Evolutionary conservation across 306 rosid species (phyloP).

Genomic region (Fragaria ananassa): DNA sequence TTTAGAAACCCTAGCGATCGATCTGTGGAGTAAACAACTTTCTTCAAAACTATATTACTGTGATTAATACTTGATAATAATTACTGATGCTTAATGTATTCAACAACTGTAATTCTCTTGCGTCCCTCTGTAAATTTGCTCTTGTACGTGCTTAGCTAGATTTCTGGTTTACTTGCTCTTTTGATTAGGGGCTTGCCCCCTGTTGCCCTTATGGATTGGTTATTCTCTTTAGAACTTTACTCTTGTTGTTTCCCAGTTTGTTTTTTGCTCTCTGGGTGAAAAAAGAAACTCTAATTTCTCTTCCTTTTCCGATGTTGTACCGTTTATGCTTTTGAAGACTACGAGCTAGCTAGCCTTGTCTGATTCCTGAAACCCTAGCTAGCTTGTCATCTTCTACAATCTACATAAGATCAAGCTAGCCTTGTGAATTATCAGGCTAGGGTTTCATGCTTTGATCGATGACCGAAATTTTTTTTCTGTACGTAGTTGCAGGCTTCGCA

Average conservation of each 20-base stretch:
- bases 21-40: neutral
- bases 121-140: neutral
- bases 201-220: neutral
- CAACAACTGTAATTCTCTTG: neutral
- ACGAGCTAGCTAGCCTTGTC: neutral
- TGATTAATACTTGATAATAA: neutral
- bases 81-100: neutral
- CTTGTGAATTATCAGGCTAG: slow-evolving; percentile 28
- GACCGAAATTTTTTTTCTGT: slow-evolving; percentile 30
- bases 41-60: neutral
- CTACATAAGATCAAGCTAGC: slow-evolving; percentile 16
- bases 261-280: neutral
- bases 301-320: neutral
- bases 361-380: slow-evolving; percentile 33
- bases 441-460: slow-evolving; percentile 47
- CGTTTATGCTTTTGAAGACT: neutral
- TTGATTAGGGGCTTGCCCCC: neutral
- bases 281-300: neutral
- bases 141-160: neutral
- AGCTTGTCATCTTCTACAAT: neutral
- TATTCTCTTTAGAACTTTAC: neutral
- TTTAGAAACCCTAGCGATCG: neutral
- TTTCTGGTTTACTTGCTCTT: neutral
- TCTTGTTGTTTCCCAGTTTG: neutral
- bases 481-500: slow-evolving; percentile 15